Evolutionary conservation across 352 stramenopile species (phyloP).

Genomic region (Globisporangium yorkense): DNA sequence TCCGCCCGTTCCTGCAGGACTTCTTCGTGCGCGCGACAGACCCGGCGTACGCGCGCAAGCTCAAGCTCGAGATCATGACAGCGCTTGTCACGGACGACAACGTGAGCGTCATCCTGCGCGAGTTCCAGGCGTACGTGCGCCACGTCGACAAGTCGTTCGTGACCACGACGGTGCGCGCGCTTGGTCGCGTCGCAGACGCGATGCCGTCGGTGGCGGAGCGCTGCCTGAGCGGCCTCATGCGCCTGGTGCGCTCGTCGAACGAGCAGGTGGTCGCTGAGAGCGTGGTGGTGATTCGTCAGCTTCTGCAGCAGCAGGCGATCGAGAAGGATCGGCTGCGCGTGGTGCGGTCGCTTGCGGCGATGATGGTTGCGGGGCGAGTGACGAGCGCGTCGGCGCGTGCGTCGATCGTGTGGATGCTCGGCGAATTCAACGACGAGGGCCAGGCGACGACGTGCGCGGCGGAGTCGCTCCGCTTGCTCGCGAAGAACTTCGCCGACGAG

Average conservation of each 20-base stretch:
- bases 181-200: conserved; percentile 91
- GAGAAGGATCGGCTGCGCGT: conserved; percentile 76
- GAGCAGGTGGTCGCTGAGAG: conserved; percentile 92
- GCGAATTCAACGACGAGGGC: conserved; percentile 80
- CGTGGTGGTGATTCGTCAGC: conserved; percentile 93
- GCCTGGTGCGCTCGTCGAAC: conserved; percentile 79
- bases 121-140: conserved; percentile 96
- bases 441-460: conserved; percentile 59
- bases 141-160: conserved; percentile 95
- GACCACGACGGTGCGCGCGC: conserved; percentile 88
- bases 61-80: conserved; percentile 98
- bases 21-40: conserved; percentile 97
- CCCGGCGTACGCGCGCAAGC: conserved; percentile 91
- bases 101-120: conserved; percentile 91
- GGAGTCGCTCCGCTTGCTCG: conserved; percentile 85
- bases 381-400: conserved; percentile 73
- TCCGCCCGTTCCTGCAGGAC: conserved; percentile 94
- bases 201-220: conserved; percentile 87
- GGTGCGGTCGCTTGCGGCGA: conserved; percentile 69
- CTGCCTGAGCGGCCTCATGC: conserved; percentile 87
- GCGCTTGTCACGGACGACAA: conserved; percentile 89
- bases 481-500: conserved; percentile 86
- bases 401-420: conserved; percentile 92
- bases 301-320: conserved; percentile 88
- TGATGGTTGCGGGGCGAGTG: conserved; percentile 68